Base-by-base conservation (phyloP, 345 rosid genomes). In the Lumnitzera littorea region DNA sequence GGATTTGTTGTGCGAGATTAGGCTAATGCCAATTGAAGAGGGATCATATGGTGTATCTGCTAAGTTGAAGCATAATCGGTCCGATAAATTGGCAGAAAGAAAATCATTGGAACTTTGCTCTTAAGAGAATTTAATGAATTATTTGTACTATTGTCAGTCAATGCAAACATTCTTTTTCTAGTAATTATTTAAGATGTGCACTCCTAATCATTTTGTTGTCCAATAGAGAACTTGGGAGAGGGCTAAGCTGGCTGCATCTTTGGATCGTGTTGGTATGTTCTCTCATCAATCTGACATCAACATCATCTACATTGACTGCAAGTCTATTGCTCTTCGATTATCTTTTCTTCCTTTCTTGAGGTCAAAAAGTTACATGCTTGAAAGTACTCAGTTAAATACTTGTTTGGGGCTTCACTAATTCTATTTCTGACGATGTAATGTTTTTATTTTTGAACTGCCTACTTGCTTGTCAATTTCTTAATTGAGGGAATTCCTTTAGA, bases 211-310 rank as follows among this genome's bases (percentile, higher is more conserved):
- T 2, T 23, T 63, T 74, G 62, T 51, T 69, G 3, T 53, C 43
- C 14, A 60, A 64, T 86, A 91, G 99, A 91, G 99, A 74, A 91
- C 97, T 31, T 91, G 99, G 97, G 97, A 94, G 78, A 86, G 89
- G 76, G 87, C 97, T 43, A 95, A 81, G 62, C 62, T 95, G 68
- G 97, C 99, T 46, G 62, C 84, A 53, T 81, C 89, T n/a, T 77
- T 95, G 74, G 96, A 95, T 78, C 90, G 78, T 58, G 62, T 95
- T 65, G 91, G 97, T 90, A 88, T 50, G 70, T 66, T 16, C 20
- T 17, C 56, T 47, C 0, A 5, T 55, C 0, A 15, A 53, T 11
- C 66, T 12, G 9, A 8, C 15, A 24, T 50, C 49, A 24, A 13
- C 31, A 55, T 15, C 50, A 2, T 52, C 25, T 57, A 48, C 50